Percentiles rank a stretch among this genome's conserved stretches.
These are phyloP conservation scores for Vararia minispora DNA, from an alignment of 768 basidiomycete species.

Conservation along the genomic window DNA sequence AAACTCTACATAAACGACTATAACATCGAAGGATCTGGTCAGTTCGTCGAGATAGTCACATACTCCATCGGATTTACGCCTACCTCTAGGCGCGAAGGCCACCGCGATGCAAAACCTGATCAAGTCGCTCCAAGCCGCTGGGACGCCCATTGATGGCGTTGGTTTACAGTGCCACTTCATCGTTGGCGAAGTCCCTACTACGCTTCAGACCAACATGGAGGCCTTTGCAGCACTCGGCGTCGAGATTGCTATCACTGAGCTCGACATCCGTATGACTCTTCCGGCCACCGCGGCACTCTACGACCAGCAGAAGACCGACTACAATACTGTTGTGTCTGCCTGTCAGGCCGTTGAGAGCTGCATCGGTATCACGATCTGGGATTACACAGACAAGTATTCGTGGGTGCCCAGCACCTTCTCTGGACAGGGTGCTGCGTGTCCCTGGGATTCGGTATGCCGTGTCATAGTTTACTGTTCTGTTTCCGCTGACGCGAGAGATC, in stretches of 20 bases:
- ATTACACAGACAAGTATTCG: constrained; percentile 30
- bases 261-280: constrained; percentile 51
- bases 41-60: background rate
- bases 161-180: constrained; percentile 53
- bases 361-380: constrained; percentile 31
- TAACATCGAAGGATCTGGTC: constrained; percentile 22
- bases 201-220: constrained; percentile 35
- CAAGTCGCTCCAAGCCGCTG: constrained; percentile 31
- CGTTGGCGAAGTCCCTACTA: constrained; percentile 41
- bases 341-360: constrained; percentile 32
- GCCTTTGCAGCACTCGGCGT: constrained; percentile 49
- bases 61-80: background rate
- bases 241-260: constrained; percentile 59
- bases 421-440: constrained; percentile 23
- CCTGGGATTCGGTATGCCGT: constrained; percentile 19
- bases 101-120: constrained; percentile 45
- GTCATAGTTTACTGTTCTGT: background rate
- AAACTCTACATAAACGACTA: constrained; percentile 45
- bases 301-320: constrained; percentile 47
- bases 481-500: background rate
- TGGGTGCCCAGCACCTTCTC: constrained; percentile 24
- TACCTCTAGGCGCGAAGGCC: constrained; percentile 36
- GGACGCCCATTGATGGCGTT: constrained; percentile 48
- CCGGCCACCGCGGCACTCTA: constrained; percentile 38
- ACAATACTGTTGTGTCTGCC: constrained; percentile 41